These are phyloP conservation scores for Corymbia citriodora DNA, from an alignment of 441 rosid genomes.

Conservation along the genomic window DNA sequence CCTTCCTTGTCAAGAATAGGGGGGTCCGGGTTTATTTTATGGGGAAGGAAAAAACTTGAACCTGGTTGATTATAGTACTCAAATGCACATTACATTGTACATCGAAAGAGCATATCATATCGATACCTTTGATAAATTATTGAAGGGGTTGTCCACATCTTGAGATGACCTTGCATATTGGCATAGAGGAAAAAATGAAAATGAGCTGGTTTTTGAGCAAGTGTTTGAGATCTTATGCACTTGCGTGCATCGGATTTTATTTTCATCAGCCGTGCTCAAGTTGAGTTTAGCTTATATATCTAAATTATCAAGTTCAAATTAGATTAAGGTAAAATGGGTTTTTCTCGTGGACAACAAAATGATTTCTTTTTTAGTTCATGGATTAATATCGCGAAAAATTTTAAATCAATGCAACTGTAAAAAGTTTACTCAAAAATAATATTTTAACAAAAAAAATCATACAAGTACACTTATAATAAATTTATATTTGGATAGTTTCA, in stretches of 20 bases:
- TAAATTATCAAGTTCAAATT: neutral
- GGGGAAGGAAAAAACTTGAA: neutral
- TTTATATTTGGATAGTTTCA: accelerated
- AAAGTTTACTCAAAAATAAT: too few species aligned
- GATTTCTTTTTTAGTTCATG: accelerated
- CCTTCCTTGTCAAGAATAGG: neutral
- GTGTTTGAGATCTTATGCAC: neutral
- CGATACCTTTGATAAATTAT: neutral
- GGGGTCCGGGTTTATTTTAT: neutral
- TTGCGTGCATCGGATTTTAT: neutral
- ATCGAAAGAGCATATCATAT: neutral
- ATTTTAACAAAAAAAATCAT: too few species aligned
- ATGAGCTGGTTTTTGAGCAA: neutral
- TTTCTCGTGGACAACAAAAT: neutral
- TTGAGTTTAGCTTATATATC: neutral
- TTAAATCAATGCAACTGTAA: neutral
- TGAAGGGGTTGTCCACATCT: neutral
- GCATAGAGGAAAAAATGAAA: neutral
- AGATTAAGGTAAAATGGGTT: neutral
- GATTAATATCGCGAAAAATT: too few species aligned
- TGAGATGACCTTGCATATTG: neutral
- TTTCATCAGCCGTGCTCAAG: neutral
- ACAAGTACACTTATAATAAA: too few species aligned
- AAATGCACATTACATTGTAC: neutral
- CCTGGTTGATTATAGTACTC: neutral